These are phyloP conservation scores for Fusarium domesticum DNA, from an alignment of 2,329 filamentous ascomycete species.

Conservation along the genomic window DNA sequence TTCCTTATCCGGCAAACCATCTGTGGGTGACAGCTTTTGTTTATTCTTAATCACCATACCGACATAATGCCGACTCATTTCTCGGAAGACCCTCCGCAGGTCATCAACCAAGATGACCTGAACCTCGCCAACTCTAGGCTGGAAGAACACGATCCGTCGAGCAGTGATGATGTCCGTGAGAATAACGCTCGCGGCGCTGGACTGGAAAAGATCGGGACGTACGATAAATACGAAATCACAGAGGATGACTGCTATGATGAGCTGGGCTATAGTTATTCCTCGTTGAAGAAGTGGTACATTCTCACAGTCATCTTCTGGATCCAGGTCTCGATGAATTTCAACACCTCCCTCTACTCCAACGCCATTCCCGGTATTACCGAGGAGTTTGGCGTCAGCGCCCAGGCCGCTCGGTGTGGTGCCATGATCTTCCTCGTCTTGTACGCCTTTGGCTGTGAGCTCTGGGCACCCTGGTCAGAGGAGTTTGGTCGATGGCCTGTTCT, in stretches of 20 bases:
- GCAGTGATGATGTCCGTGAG: constrained; percentile 11
- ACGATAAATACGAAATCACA: constrained; percentile 47
- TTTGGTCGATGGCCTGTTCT: constrained; percentile 74
- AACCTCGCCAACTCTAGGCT: constrained; percentile 38
- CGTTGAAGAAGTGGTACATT: constrained; percentile 68
- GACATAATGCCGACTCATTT: constrained; percentile 34
- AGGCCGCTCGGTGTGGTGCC: constrained; percentile 69
- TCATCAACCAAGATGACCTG: constrained; percentile 37
- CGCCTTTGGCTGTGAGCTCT: constrained; percentile 82
- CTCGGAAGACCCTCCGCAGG: constrained; percentile 37
- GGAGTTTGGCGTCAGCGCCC: constrained; percentile 65
- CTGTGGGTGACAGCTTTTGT: too few species aligned
- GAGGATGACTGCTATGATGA: constrained; percentile 62
- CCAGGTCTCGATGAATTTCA: constrained; percentile 77
- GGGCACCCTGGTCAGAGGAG: constrained; percentile 86
- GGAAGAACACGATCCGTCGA: constrained; percentile 26
- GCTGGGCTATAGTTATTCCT: constrained; percentile 60
- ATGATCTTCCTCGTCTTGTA: constrained; percentile 77
- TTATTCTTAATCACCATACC: neutral
- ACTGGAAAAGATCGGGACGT: constrained; percentile 37
- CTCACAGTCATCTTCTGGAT: constrained; percentile 71
- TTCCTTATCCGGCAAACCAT: too few species aligned
- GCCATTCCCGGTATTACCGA: constrained; percentile 62
- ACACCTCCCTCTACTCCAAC: constrained; percentile 71
- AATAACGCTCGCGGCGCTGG: constrained; percentile 34